Base-by-base conservation (phyloP, 139 green algal species). In the Asterochloris erici region DNA sequence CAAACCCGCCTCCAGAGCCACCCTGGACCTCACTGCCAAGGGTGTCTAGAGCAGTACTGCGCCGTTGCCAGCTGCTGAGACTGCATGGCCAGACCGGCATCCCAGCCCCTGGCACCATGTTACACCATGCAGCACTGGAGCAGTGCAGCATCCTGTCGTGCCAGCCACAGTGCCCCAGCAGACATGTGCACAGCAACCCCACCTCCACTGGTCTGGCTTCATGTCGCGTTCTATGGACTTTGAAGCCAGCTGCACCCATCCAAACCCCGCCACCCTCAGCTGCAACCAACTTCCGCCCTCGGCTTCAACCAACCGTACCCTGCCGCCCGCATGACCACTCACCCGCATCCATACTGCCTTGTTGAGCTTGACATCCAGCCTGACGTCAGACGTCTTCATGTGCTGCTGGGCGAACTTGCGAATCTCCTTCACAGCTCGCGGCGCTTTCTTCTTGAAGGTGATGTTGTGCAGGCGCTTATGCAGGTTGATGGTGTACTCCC, bases 401-500 rank as follows among this genome's bases (percentile, higher is more conserved):
- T 93, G 86, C 93, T 98, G 98, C 54, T 84, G 24, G 23, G 96
- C 97, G 81, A 99, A 99, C 89, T 95, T 94, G 82, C 93, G 92
- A 86, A 99, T 98, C 91, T 99, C 93, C 91, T 98, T 98, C 21
- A 99, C 86, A 38, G 97, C 97, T 63, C 90, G 89, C 11, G 96
- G 97, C 13, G 97, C 97, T 28, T 86, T 81, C 89, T 97, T 98
- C 93, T 99, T 99, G 93, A 99, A 99, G 74, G 91, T 98, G 14
- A 91, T 90, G 87, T 91, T 94, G 83, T 98, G 93, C 77, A 98
- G 88, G 82, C 91, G 84, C 91, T 98, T 99, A 93, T 96, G 92
- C 63, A 99, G 89, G 93, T 99, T 98, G 89, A 99, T 95, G 85
- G 97, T 99, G 95, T 99, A 99, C 92, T 99, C 97, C 15, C 97